Evolutionary conservation across 2,329 filamentous ascomycete species (phyloP).

Genomic region (Paracorniculantispora psalliotae): DNA sequence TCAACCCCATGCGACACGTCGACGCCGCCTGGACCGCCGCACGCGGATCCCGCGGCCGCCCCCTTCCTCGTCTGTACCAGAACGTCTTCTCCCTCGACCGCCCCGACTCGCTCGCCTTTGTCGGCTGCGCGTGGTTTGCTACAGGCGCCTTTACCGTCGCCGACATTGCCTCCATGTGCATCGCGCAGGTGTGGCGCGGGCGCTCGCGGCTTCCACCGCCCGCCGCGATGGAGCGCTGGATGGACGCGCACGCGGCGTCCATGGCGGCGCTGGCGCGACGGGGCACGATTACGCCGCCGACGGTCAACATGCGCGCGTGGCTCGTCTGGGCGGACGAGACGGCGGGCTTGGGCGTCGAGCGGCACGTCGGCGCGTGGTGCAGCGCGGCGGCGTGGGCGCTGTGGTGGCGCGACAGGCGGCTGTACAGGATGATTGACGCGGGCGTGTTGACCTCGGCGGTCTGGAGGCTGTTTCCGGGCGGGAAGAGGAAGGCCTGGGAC

Average conservation of each 20-base stretch:
- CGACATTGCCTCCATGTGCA: conserved; percentile 39
- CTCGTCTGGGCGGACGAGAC: conserved; percentile 35
- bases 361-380: conserved; percentile 37
- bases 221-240: conserved; percentile 30
- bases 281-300: conserved; percentile 22
- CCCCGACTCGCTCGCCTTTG: conserved; percentile 39
- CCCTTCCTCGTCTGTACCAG: conserved; percentile 34
- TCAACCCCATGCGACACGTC: conserved; percentile 24
- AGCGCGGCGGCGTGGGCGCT: conserved; percentile 32
- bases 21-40: conserved; percentile 19
- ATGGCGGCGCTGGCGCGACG: conserved; percentile 24
- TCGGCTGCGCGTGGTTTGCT: conserved; percentile 32
- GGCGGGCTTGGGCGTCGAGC: conserved; percentile 36
- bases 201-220: conserved; percentile 31
- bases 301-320: conserved; percentile 31
- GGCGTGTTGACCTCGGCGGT: conserved; percentile 37
- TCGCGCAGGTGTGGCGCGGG: conserved; percentile 41
- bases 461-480: conserved; percentile 35
- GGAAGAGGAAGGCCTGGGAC: conserved; percentile 34
- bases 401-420: conserved; percentile 33
- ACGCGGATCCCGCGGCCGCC: conserved; percentile 24
- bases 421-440: conserved; percentile 34
- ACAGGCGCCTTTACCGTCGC: conserved; percentile 32
- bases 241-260: conserved; percentile 30
- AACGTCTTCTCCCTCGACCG: conserved; percentile 40